phyloP scores from a whole-genome alignment of 2,329 filamentous ascomycete genomes.

The Arthroderma uncinatum region DNA sequence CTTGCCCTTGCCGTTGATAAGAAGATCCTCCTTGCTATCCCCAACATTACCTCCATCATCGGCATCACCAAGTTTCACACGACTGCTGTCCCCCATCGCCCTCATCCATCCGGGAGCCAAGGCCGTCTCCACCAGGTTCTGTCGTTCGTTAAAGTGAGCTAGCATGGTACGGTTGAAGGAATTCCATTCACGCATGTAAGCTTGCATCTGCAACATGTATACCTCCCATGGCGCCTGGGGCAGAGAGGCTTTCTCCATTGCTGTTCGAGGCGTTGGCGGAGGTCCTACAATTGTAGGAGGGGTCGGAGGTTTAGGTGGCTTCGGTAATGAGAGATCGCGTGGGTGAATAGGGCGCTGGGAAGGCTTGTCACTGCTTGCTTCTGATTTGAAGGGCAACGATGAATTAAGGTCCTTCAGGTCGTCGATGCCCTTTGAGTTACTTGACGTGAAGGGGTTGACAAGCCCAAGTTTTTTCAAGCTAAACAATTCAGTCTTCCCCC shows the following conservation, averaged over 20 bases:
- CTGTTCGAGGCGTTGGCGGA: background rate
- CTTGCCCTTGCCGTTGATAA: conserved; percentile 24
- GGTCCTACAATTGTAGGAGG: conserved; percentile 19
- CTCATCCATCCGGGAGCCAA: conserved; percentile 42
- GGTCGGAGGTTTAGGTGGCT: conserved; percentile 42
- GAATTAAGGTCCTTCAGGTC: conserved; percentile 43
- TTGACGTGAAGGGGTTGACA: conserved; percentile 39
- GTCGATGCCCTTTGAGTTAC: conserved; percentile 40
- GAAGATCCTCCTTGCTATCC: conserved; percentile 20
- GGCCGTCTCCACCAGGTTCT: conserved; percentile 37
- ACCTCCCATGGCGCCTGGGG: conserved; percentile 39
- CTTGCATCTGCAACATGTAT: conserved; percentile 44
- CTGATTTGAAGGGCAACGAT: conserved; percentile 49
- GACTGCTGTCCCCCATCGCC: conserved; percentile 39
- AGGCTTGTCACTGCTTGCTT: conserved; percentile 30
- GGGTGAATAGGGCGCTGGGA: conserved; percentile 26
- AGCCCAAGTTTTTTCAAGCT: conserved; percentile 42
- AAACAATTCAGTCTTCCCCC: conserved; percentile 20
- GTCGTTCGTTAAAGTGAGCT: conserved; percentile 44
- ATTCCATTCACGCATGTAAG: conserved; percentile 48
- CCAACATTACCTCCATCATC: conserved; percentile 20
- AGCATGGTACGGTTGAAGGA: conserved; percentile 46
- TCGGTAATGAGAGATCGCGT: conserved; percentile 38
- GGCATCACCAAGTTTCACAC: conserved; percentile 20
- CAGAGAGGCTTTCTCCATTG: conserved; percentile 19